These are phyloP conservation scores for Fragaria iinumae DNA, from an alignment of 306 rosid species.

Conservation along the genomic window DNA sequence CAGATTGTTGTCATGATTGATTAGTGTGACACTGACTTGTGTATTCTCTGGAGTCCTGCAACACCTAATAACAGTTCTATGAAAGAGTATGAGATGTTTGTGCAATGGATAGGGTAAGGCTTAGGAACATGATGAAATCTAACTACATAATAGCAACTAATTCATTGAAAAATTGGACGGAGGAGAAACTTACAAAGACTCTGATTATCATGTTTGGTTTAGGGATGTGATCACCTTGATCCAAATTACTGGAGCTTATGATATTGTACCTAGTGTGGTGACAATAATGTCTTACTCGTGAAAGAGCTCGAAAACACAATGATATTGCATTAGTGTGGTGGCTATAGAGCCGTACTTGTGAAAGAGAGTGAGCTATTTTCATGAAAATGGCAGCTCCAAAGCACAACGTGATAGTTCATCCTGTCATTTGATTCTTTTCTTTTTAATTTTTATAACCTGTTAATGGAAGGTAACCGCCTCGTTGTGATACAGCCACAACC, in stretches of 20 bases:
- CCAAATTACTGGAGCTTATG: neutral
- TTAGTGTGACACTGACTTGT: neutral
- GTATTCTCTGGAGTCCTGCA: neutral
- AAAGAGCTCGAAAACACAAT: neutral
- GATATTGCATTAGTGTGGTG: neutral
- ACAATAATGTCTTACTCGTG: neutral
- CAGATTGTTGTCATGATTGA: neutral
- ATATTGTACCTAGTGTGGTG: neutral
- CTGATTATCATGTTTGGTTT: neutral
- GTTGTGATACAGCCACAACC: neutral
- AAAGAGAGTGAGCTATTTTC: neutral
- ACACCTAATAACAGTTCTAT: no score
- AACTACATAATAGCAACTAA: neutral
- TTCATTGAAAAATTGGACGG: neutral
- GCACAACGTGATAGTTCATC: neutral
- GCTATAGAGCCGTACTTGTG: neutral
- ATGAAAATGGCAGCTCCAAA: neutral
- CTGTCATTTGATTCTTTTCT: neutral
- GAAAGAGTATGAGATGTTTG: neutral
- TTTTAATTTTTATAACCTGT: neutral
- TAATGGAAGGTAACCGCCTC: neutral
- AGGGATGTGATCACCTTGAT: neutral
- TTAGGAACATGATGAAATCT: neutral
- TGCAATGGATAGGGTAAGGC: neutral
- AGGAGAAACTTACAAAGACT: neutral